These are phyloP conservation scores for Zygoascus hellenicus DNA, from an alignment of 1,139 yeast species.

Conservation along the genomic window DNA sequence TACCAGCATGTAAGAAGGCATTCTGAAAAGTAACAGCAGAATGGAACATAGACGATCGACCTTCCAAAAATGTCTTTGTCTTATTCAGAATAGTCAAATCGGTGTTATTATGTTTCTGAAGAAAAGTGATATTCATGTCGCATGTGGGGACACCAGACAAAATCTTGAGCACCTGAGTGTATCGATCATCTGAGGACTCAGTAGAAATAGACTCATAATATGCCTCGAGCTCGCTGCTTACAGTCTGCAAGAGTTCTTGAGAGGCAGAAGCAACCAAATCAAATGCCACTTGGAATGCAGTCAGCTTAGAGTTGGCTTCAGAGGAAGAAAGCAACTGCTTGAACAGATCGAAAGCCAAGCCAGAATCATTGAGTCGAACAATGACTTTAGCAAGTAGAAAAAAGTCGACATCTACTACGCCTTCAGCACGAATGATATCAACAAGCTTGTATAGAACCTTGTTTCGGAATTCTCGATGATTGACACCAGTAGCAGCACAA, in stretches of 20 bases:
- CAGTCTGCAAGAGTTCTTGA: conserved; percentile 76
- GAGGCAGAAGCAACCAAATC: conserved; percentile 89
- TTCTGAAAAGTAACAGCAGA: conserved; percentile 93
- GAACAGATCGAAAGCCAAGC: conserved; percentile 64
- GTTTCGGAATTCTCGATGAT: conserved; percentile 59
- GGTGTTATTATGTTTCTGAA: conserved; percentile 80
- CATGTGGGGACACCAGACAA: conserved; percentile 92
- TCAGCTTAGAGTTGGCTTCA: conserved; percentile 35
- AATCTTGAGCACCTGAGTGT: conserved; percentile 52
- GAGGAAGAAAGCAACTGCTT: conserved; percentile 43
- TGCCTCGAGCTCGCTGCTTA: conserved; percentile 43
- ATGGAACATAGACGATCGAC: conserved; percentile 90
- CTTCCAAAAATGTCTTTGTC: conserved; percentile 77
- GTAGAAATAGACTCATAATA: conserved; percentile 33
- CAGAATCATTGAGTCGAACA: conserved; percentile 76
- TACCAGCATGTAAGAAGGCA: conserved; percentile 94
- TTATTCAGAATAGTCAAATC: conserved; percentile 78
- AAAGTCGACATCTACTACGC: conserved; percentile 53
- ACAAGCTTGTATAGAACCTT: conserved; percentile 61
- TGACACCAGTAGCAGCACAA: conserved; percentile 63
- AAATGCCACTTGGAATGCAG: conserved; percentile 92
- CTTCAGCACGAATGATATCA: conserved; percentile 50
- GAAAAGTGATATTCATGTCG: conserved; percentile 84
- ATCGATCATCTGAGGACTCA: conserved; percentile 21
- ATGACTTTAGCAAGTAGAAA: conserved; percentile 76